Evolutionary conservation across 1,139 yeast genomes (phyloP).

Genomic region (Saccharomyces uvarum): DNA sequence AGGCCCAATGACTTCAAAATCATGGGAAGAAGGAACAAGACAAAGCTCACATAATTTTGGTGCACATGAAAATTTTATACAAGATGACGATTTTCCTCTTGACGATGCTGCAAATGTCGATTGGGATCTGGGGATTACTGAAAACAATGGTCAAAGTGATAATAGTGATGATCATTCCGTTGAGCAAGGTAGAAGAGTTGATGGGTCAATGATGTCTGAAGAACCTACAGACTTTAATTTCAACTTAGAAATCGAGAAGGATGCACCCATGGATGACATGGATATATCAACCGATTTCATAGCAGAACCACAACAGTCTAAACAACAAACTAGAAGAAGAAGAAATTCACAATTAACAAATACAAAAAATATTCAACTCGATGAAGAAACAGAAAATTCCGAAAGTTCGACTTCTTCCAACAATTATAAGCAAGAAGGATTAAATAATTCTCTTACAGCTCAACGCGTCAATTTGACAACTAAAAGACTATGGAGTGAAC

Average conservation of each 20-base stretch:
- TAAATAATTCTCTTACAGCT: not conserved
- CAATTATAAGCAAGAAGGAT: not conserved
- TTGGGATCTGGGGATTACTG: slow-evolving; percentile 13
- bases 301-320: not conserved
- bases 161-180: slow-evolving; percentile 41
- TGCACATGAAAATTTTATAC: slow-evolving; percentile 9
- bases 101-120: slow-evolving; percentile 12
- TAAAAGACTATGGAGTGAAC: slow-evolving; percentile 20
- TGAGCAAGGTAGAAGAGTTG: slow-evolving; percentile 34
- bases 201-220: slow-evolving; percentile 3
- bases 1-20: slow-evolving; percentile 12
- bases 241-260: slow-evolving; percentile 27
- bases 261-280: slow-evolving; percentile 4
- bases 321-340: not conserved
- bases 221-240: slow-evolving; percentile 29
- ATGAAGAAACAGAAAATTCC: slow-evolving; percentile 14
- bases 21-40: slow-evolving; percentile 59
- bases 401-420: not conserved
- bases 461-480: slow-evolving; percentile 5
- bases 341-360: slow-evolving; percentile 10
- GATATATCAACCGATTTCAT: not conserved
- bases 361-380: slow-evolving; percentile 21
- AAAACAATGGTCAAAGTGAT: slow-evolving; percentile 33
- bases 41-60: slow-evolving; percentile 31
- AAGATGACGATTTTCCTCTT: slow-evolving; percentile 14